A percentile compares a stretch with the other conserved stretches of the same genome.
Conservation (phyloP, 2,329 filamentous ascomycete species). For the Aureobasidium musti region DNA sequence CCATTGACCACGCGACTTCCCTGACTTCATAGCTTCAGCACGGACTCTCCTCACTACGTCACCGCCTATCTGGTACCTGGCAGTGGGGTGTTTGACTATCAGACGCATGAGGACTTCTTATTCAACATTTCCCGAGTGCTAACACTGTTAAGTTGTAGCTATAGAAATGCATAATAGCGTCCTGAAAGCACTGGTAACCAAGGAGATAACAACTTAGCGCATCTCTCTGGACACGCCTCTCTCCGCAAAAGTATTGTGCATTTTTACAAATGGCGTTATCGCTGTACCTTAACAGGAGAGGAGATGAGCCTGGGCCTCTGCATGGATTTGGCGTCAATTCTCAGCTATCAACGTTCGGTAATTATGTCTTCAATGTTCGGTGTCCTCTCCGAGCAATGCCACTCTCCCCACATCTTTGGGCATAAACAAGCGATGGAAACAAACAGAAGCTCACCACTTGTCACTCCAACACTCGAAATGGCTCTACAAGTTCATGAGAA, state of each 20-base stretch:
- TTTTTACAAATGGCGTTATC: neutral
- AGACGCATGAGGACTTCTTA: neutral
- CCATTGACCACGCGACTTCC: conserved; percentile 18
- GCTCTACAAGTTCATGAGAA: neutral
- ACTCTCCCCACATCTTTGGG: conserved; percentile 12
- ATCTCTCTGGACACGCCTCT: neutral
- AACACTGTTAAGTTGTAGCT: neutral
- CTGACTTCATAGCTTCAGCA: conserved; percentile 29
- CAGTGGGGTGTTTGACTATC: conserved; percentile 1
- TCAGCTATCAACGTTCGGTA: neutral
- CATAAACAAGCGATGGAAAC: conserved; percentile 20
- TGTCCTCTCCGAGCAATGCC: neutral
- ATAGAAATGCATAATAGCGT: neutral
- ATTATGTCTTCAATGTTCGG: neutral
- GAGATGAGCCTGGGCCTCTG: neutral
- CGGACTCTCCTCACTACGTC: conserved; percentile 1
- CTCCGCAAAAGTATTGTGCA: neutral
- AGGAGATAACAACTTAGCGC: neutral
- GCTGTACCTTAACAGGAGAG: neutral
- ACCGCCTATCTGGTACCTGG: neutral
- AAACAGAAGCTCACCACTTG: neutral
- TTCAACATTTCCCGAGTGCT: neutral
- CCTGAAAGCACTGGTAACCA: neutral
- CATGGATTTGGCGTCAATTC: neutral
- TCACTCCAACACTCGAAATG: neutral